phyloP scores from a whole-genome alignment of 2,329 filamentous ascomycete genomes.

The Fusarium falciforme region DNA sequence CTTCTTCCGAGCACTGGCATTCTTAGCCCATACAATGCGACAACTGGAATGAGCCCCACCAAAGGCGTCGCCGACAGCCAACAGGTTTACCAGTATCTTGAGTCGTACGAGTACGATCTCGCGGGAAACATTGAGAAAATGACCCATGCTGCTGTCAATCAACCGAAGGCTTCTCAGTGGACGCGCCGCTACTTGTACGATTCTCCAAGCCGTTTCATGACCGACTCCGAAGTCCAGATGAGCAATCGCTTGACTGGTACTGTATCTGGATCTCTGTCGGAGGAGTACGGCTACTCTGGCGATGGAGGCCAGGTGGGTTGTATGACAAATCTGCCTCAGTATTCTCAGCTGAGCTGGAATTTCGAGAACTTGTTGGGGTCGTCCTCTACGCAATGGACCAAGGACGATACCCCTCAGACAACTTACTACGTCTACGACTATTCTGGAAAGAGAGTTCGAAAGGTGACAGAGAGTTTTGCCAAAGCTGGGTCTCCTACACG shows the following conservation, averaged over 20 bases:
- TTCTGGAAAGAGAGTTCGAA: conserved; percentile 6
- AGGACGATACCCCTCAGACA: not conserved
- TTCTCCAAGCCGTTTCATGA: not conserved
- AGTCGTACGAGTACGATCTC: not conserved
- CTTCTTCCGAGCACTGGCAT: not conserved
- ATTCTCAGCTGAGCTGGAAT: conserved; percentile 6
- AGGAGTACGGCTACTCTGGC: not conserved
- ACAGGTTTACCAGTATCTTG: not conserved
- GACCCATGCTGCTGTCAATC: not conserved
- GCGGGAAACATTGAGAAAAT: not conserved
- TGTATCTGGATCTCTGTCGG: not conserved
- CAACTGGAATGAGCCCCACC: not conserved
- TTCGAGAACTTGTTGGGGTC: not conserved
- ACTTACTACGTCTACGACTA: conserved; percentile 27
- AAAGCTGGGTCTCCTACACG: not conserved
- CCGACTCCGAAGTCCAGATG: not conserved
- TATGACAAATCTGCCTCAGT: conserved; percentile 13
- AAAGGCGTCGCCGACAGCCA: not conserved
- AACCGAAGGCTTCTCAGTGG: not conserved
- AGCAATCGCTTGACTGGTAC: not conserved
- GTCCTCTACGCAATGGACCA: not conserved
- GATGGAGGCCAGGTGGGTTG: not conserved
- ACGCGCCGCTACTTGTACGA: not conserved
- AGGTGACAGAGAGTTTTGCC: conserved; percentile 7
- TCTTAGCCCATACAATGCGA: not conserved